Conservation (phyloP, 768 basidiomycete species). For the Termitomyces sp. region DNA sequence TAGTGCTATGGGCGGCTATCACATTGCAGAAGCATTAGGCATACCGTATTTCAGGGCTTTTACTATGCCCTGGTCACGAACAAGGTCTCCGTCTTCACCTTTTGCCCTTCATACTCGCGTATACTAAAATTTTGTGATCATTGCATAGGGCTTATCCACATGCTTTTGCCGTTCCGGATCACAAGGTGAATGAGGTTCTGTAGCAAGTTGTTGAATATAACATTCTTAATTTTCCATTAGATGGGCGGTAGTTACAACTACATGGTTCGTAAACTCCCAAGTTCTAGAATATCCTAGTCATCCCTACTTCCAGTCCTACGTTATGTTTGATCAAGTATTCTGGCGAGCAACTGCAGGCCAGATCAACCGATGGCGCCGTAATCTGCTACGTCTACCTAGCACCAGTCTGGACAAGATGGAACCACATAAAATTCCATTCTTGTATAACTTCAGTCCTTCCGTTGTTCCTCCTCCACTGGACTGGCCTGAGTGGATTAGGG, state of each 20-base stretch:
- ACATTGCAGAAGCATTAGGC: conserved; percentile 90
- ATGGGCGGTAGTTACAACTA: conserved; percentile 99
- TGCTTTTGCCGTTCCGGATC: conserved; percentile 95
- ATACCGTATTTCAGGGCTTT: conserved; percentile 96
- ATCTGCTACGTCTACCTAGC: conserved; percentile 64
- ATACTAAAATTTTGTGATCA: background rate
- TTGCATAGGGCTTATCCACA: conserved; percentile 82
- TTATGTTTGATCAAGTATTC: conserved; percentile 97
- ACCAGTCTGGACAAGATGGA: conserved; percentile 95
- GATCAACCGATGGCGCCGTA: conserved; percentile 89
- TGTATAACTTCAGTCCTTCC: conserved; percentile 94
- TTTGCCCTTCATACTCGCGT: conserved; percentile 2
- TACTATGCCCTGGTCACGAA: conserved; percentile 97
- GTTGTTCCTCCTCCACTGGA: conserved; percentile 92
- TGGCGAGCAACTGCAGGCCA: conserved; percentile 94
- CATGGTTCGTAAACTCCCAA: conserved; percentile 54
- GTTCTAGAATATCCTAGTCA: conserved; percentile 1
- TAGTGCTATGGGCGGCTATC: conserved; percentile 94
- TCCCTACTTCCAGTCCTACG: conserved; percentile 59
- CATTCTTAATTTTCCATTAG: conserved; percentile 29
- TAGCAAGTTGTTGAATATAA: background rate
- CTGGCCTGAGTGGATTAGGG: conserved; percentile 98
- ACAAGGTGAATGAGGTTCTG: conserved; percentile 48
- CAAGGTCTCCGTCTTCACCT: conserved; percentile 49
- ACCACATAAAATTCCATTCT: conserved; percentile 94